Evolutionary conservation across 2,329 filamentous ascomycete genomes (phyloP), one percentile per base, ranked within the genome.

Genomic region (Arthroderma sp.): DNA sequence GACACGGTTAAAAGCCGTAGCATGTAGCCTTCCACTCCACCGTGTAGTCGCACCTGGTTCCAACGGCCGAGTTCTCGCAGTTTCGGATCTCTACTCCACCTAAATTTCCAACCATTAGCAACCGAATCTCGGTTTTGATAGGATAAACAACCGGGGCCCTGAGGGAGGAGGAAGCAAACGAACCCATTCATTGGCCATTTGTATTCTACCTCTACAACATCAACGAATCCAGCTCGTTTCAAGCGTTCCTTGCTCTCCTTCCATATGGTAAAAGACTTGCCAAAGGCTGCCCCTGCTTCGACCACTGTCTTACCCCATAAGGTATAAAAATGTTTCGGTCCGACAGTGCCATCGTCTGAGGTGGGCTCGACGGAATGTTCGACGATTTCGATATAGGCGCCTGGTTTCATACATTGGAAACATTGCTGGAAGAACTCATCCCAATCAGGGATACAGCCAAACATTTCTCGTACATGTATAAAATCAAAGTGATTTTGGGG

Each of bases 401-500:
- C 70, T 1, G 70, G 70, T n/a, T 63, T 62, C n/a, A 72, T 61
- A 58, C 71, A 67, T 11, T 68, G 70, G 54, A 62, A 67, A 3
- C 67, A 67, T 58, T 71, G 67, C 56, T 63, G 55, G 55, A 67
- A 73, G 61, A 77, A 74, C 56, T 68, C 68, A 56, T 72, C 68
- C 74, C 75, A 77, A 60, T 77, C 74, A 1, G 70, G 67, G 17
- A 78, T 70, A 56, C 70, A 73, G 11, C 76, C 75, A 55, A 73
- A 74, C 23, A 77, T 64, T 53, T 73, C 74, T 54, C 75, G 73
- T 15, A 75, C 65, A 61, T 78, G 74, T 49, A 77, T 71, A 58
- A 75, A 75, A 63, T 77, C 75, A 49, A 73, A 70, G n/a, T 63
- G 60, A 31, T 68, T 62, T 8, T 63, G 61, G 11, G 63, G 63